Conservation (phyloP, 306 rosid species). For the Inga laurina region DNA sequence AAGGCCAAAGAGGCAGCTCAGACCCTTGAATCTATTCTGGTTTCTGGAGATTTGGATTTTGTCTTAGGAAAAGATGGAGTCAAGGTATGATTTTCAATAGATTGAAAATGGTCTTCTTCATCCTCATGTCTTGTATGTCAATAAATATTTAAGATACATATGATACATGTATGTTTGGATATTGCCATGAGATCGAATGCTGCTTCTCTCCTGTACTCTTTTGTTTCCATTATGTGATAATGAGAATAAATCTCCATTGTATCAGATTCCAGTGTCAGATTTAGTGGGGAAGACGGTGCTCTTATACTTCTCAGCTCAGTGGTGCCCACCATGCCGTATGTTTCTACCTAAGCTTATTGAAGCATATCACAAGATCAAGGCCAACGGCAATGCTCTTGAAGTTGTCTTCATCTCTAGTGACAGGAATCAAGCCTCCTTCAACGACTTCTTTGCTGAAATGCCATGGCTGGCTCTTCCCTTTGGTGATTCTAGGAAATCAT, state of each 20-base stretch:
- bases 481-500: slow-evolving; percentile 68
- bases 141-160: too few species aligned
- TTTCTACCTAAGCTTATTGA: slow-evolving; percentile 71
- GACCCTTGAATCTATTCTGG: too few species aligned
- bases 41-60: too few species aligned
- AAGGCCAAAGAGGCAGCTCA: too few species aligned
- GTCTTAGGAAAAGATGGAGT: too few species aligned
- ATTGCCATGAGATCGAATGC: background rate
- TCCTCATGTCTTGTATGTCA: too few species aligned
- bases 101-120: too few species aligned
- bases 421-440: slow-evolving; percentile 58
- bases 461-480: slow-evolving; percentile 90
- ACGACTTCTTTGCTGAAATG: slow-evolving; percentile 68
- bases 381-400: slow-evolving; percentile 59
- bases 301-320: slow-evolving; percentile 84
- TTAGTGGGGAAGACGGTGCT: slow-evolving; percentile 74
- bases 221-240: background rate
- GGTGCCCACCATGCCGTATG: slow-evolving; percentile 83
- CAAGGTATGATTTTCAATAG: too few species aligned
- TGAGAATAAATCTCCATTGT: background rate
- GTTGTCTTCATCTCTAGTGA: slow-evolving; percentile 79
- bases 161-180: background rate
- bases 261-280: slow-evolving; percentile 45
- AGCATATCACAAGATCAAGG: slow-evolving; percentile 66
- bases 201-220: background rate